A percentile compares a stretch with the other conserved stretches of the same genome.
These are phyloP conservation scores for Herpetospermum pedunculosum DNA, from an alignment of 306 rosid genomes.

Conservation along the genomic window DNA sequence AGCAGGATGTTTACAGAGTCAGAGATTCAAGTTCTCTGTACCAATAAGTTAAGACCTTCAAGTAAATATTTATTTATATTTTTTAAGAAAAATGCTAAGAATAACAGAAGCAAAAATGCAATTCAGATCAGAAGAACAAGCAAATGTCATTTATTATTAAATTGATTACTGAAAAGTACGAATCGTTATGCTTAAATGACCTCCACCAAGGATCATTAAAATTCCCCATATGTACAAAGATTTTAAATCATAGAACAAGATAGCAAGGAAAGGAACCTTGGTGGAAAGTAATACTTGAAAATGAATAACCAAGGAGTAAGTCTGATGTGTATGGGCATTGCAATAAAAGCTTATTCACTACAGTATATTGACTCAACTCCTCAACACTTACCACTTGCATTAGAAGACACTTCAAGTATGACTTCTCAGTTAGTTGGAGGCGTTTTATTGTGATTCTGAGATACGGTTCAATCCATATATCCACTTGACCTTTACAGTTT, in stretches of 20 bases:
- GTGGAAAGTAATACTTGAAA: not conserved
- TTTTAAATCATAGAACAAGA: no score
- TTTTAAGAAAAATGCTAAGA: not conserved
- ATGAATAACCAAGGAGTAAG: not conserved
- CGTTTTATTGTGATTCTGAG: constrained; percentile 70
- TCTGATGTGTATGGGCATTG: not conserved
- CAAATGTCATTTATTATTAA: not conserved
- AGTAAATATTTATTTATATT: not conserved
- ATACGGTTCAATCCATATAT: constrained; percentile 94
- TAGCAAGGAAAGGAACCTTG: no score
- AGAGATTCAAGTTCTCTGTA: not conserved
- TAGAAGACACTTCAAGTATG: constrained; percentile 78
- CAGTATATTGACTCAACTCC: not conserved
- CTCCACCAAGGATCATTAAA: not conserved
- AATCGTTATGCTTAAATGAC: not conserved
- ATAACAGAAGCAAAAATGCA: not conserved
- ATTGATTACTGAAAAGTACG: not conserved
- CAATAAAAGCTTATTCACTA: not conserved
- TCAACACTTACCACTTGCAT: constrained; percentile 68
- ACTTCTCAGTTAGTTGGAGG: constrained; percentile 54
- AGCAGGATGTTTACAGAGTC: not conserved
- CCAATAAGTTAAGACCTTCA: not conserved
- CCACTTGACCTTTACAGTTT: constrained; percentile 89
- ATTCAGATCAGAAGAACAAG: not conserved
- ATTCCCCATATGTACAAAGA: not conserved